phyloP scores from a whole-genome alignment of 2,329 filamentous ascomycete genomes.

The Talaromyces sp. region DNA sequence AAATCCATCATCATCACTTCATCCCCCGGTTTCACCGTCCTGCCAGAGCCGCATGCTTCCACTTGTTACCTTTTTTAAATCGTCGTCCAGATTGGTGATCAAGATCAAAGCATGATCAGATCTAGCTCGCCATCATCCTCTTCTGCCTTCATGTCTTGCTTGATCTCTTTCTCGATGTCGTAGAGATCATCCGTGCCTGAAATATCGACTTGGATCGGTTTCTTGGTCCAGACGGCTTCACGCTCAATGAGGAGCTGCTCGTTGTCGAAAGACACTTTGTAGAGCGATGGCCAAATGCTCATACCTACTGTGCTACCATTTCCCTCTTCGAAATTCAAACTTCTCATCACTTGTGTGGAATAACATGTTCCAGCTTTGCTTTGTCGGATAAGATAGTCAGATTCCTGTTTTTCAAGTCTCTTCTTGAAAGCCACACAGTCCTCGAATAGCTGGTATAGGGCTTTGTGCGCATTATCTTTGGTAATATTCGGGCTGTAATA shows the following conservation, averaged over 20 bases:
- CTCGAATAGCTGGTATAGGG: slow-evolving; percentile 15
- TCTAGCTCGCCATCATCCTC: background rate
- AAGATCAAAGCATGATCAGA: background rate
- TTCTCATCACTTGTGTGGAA: background rate
- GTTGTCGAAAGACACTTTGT: background rate
- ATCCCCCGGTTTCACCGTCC: background rate
- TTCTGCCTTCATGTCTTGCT: background rate
- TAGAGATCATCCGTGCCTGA: background rate
- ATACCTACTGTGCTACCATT: background rate
- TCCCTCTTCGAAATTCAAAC: background rate
- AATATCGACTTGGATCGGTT: background rate
- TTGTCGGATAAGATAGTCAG: background rate
- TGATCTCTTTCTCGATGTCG: background rate
- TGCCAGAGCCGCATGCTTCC: background rate
- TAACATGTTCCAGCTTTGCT: background rate
- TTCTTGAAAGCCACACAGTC: slow-evolving; percentile 22
- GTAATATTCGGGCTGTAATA: background rate
- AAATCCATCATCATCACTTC: background rate
- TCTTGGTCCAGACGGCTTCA: slow-evolving; percentile 9
- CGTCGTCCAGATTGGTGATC: background rate
- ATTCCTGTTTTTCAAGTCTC: slow-evolving; percentile 23
- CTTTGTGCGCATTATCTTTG: background rate
- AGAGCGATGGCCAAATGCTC: slow-evolving; percentile 2
- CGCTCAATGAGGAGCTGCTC: background rate
- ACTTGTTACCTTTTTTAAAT: background rate